A percentile compares a stretch with the other conserved stretches of the same genome.
Conservation (phyloP, 192 early-diverging fungal species). For the Backusella australiensis region DNA sequence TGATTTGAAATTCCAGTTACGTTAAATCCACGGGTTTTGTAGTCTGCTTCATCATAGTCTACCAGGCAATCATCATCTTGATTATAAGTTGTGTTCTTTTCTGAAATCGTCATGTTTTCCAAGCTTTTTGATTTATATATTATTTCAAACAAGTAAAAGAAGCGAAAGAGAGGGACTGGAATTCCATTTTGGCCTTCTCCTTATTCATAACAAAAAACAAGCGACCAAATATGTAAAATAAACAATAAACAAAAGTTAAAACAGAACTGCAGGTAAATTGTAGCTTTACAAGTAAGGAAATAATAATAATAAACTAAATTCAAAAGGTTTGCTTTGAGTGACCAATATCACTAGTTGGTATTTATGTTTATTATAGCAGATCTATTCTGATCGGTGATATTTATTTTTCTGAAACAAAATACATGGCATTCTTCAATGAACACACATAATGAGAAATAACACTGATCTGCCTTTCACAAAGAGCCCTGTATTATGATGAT, state of each 20-base stretch:
- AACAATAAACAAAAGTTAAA: not conserved
- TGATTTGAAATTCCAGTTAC: not conserved
- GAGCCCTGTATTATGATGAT: not conserved
- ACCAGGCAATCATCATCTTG: not conserved
- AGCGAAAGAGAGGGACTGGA: not conserved
- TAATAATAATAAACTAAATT: not conserved
- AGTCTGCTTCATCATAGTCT: not conserved
- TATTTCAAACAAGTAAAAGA: not conserved
- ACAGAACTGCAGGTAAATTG: not conserved
- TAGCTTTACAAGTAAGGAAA: not conserved
- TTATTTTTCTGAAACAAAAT: not conserved
- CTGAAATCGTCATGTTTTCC: not conserved
- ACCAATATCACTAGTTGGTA: not conserved
- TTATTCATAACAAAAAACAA: slow-evolving; percentile 1
- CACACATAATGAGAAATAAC: not conserved
- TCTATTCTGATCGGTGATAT: not conserved
- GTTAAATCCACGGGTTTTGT: not conserved
- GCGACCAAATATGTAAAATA: not conserved
- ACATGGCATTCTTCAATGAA: not conserved
- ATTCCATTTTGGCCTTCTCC: slow-evolving; percentile 4
- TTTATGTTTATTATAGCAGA: not conserved
- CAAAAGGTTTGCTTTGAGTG: not conserved
- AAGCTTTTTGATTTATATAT: not conserved
- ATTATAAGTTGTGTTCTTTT: not conserved
- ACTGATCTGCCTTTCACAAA: not conserved